A percentile compares a stretch with the other conserved stretches of the same genome.
Conservation (phyloP, 345 rosid species). For the Lumnitzera littorea region DNA sequence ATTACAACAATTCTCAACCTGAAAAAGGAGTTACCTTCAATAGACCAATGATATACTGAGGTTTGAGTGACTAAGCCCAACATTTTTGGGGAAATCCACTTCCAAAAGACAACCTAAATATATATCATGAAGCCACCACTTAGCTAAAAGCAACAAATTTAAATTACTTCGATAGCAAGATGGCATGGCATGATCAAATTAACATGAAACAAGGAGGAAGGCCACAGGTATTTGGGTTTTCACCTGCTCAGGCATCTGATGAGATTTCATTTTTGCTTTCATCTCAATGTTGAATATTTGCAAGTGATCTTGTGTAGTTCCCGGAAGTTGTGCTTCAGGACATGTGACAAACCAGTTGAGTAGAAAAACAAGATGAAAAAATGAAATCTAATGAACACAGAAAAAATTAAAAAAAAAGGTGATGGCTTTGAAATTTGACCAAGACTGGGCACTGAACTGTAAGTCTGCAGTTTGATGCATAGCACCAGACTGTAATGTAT, state of each 20-base stretch:
- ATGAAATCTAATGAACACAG: neutral
- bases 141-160: neutral
- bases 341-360: constrained; percentile 2
- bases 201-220: neutral
- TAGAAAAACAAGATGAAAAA: constrained; percentile 5
- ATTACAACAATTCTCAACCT: neutral
- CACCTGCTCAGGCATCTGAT: constrained; percentile 99
- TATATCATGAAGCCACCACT: constrained; percentile 8
- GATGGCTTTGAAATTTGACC: neutral
- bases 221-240: neutral
- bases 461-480: too few species aligned
- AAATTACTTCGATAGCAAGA: neutral
- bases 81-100: constrained; percentile 92
- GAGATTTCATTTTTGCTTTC: constrained; percentile 88
- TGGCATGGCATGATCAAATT: neutral
- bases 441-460: too few species aligned
- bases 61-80: constrained; percentile 88
- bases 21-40: constrained; percentile 53
- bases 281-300: constrained; percentile 97
- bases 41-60: constrained; percentile 95
- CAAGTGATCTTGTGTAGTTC: constrained; percentile 94
- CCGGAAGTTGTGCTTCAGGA: constrained; percentile 84
- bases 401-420: neutral
- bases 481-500: too few species aligned
- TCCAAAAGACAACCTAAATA: constrained; percentile 90